Conservation (phyloP, 768 basidiomycete species). For the Lactifluus subvellereus region DNA sequence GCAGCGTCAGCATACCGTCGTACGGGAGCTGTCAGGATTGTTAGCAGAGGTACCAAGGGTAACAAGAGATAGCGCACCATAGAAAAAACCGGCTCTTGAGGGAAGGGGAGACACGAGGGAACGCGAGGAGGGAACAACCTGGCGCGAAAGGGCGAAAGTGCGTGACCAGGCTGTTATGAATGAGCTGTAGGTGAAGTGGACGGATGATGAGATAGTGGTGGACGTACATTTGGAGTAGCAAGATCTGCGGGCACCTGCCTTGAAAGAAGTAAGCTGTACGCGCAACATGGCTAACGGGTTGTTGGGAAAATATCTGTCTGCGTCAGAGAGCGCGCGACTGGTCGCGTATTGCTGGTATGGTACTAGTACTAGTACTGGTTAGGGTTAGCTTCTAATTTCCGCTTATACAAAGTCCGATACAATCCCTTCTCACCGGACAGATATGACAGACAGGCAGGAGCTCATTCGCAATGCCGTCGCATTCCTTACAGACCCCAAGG, state of each 20-base stretch:
- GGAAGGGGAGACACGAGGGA: constrained; percentile 9
- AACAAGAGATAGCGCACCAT: constrained; percentile 1
- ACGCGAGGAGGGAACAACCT: constrained; percentile 2
- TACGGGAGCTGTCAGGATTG: constrained; percentile 38
- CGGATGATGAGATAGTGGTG: background rate
- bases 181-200: background rate
- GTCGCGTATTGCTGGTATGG: too few relatives aligned
- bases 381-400: background rate
- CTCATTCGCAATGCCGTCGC: constrained; percentile 75
- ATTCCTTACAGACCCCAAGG: constrained; percentile 84
- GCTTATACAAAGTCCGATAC: background rate
- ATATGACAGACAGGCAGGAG: constrained; percentile 62
- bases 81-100: background rate
- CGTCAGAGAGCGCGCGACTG: background rate
- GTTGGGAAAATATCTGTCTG: too few relatives aligned
- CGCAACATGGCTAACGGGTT: constrained; percentile 17
- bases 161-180: constrained; percentile 17
- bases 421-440: background rate
- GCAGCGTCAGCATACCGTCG: constrained; percentile 71
- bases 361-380: constrained; percentile 3
- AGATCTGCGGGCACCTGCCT: constrained; percentile 19
- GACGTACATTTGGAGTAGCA: constrained; percentile 11
- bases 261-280: constrained; percentile 12
- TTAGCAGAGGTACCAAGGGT: background rate
- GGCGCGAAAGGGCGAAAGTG: constrained; percentile 12